Evolutionary conservation across 352 stramenopile genomes (phyloP).

Genomic region (Globisporangium apiculatum): DNA sequence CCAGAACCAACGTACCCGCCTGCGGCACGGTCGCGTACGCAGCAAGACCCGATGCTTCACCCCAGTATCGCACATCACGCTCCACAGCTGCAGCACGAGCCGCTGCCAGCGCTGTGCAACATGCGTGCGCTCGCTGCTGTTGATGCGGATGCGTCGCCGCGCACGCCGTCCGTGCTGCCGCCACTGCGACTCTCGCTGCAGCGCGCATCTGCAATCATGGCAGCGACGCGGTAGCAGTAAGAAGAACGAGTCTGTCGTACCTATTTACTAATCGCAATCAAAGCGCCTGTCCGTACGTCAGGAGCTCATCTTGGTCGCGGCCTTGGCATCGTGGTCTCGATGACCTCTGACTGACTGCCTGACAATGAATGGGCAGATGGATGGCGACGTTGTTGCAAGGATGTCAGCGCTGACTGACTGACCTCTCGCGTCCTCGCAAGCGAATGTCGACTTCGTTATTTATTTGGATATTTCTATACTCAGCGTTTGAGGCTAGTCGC

Average conservation of each 20-base stretch:
- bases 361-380: too few species aligned
- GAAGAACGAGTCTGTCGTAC: neutral
- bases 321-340: too few species aligned
- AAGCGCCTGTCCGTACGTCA: too few species aligned
- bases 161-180: neutral
- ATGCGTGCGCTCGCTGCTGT: neutral
- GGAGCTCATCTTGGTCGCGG: too few species aligned
- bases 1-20: neutral
- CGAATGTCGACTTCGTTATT: too few species aligned
- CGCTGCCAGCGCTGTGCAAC: neutral
- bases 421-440: too few species aligned
- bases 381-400: too few species aligned
- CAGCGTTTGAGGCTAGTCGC: too few species aligned
- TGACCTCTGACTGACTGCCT: too few species aligned
- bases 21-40: neutral
- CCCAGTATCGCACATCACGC: neutral
- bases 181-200: conserved; percentile 3
- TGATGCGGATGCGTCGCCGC: neutral
- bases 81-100: neutral
- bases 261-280: too few species aligned
- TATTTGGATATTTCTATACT: too few species aligned
- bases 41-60: neutral
- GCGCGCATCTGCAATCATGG: conserved; percentile 6
- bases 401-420: too few species aligned
- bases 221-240: neutral